Base-by-base conservation (phyloP, 192 early-diverging fungal species). In the Coemansia sp. region DNA sequence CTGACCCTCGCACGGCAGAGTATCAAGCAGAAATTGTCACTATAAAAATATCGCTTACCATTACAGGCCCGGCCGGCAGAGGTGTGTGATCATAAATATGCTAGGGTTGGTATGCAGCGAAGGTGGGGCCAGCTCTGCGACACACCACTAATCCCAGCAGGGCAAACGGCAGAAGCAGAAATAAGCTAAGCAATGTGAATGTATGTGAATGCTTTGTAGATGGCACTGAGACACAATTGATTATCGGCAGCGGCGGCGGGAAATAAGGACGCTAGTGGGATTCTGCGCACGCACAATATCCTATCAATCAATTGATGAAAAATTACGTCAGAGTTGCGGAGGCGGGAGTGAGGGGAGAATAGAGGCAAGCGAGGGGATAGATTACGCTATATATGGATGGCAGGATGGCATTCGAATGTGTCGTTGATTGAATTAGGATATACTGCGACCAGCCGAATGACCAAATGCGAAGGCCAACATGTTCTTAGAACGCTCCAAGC, bases 41-140 rank as follows among this genome's bases (percentile, higher is more conserved):
- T 21, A 58, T 58, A 58, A 58, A 58, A 58, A 58, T 58, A 58
- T 18, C 7, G 11, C 56, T 21, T 58, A 36, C 34, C 56, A 58
- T 58, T 18, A 21, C n/a, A 34, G 18, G 56, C 34, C 33, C 34
- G 11, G 20, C 0, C 9, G 34, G 33, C 18, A 31, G 10, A 9
- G 56, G 16, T 53, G 31, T 16, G 16, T 26, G 20, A 28, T 53
- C 50, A 53, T 53, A 31, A 26, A 53, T 6, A 6, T n/a, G 6
- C 26, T 53, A 31, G 13, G 28, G 6, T 53, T 53, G 48, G 0
- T 23, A 28, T 23, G 25, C 25, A 12, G 48, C 25, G 47, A 9
- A 23, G 10, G 25, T 13, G 23, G 10, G 8, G 0, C 48, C 48
- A 28, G 41, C 41, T 42, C 41, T 12, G n/a, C 5, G n/a, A n/a